Conservation (phyloP, 2,329 filamentous ascomycete species). For the Raffaelea albimanens region DNA sequence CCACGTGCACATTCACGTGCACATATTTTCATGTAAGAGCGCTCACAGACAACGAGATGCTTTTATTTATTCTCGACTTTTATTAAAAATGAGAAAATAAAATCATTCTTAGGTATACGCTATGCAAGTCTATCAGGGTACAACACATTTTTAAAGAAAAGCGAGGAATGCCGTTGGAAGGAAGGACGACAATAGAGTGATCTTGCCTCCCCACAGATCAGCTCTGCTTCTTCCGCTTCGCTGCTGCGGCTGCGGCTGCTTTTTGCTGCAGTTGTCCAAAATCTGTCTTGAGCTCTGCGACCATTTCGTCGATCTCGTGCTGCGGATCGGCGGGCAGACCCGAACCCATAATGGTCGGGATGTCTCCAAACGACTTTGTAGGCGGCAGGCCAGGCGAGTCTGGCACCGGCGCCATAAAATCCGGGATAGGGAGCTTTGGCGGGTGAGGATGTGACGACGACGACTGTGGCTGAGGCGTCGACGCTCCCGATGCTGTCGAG, state of each 20-base stretch:
- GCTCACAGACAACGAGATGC: no score
- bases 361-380: slow-evolving; percentile 4
- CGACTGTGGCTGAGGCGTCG: neutral
- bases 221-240: neutral
- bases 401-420: neutral
- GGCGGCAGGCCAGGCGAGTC: slow-evolving; percentile 9
- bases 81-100: no score
- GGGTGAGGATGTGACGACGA: neutral
- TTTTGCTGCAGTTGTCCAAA: slow-evolving; percentile 46
- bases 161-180: no score
- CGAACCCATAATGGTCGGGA: slow-evolving; percentile 9
- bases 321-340: slow-evolving; percentile 72
- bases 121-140: no score
- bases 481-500: neutral
- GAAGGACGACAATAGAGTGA: no score
- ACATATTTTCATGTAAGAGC: no score
- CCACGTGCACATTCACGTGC: no score
- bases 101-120: no score
- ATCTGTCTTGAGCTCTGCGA: slow-evolving; percentile 65
- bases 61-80: no score
- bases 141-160: neutral
- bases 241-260: slow-evolving; percentile 12
- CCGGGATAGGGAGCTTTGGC: neutral
- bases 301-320: slow-evolving; percentile 66
- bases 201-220: no score